Base-by-base conservation (phyloP, 441 rosid species). In the Raphanus hybrid region DNA sequence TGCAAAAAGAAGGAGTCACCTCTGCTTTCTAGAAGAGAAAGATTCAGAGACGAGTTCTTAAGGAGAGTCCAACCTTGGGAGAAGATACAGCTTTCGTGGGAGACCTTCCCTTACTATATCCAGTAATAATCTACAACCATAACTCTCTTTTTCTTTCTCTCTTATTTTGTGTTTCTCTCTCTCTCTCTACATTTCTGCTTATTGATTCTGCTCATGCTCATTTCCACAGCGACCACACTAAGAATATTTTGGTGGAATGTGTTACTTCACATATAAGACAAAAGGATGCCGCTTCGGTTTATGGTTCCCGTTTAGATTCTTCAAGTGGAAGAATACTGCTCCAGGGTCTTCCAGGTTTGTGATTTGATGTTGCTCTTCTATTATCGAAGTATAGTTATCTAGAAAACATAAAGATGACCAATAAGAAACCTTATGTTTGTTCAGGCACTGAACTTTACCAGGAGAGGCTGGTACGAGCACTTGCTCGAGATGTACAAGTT, bases 401-500 rank as follows among this genome's bases (percentile, higher is more conserved):
- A 69, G 43, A 23, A 15, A 65, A 60, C 27, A 62, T 58, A 39
- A 41, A 1, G 52, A 29, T 29, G 75, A 32, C 63, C 39, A 29
- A 29, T 29, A 15, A 69, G 50, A 37, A 69, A 16, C 7, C 32
- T 73, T 58, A 23, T 83, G 75, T 62, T 50, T 58, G 48, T 74
- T 78, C 82, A 93, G 97, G 97, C 71, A 92, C 97, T 14, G 97
- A 92, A 78, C 98, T 94, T 78, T 94, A 89, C 69, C 86, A 92
- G 29, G 98, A 94, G 84, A 87, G 98, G 84, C 64, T 91, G 77
- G 97, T 94, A 59, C 89, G 86, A 84, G 98, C 95, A 26, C 92
- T 92, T 75, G 98, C 98, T 41, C 90, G 58, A 62, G 94, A 92
- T 83, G 84, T 89, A 77, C 85, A 85, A 77, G 98, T 92, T 70